Evolutionary conservation across 164 flowering plant species (phyloP).

Genomic region (Paratinospora sagittata): DNA sequence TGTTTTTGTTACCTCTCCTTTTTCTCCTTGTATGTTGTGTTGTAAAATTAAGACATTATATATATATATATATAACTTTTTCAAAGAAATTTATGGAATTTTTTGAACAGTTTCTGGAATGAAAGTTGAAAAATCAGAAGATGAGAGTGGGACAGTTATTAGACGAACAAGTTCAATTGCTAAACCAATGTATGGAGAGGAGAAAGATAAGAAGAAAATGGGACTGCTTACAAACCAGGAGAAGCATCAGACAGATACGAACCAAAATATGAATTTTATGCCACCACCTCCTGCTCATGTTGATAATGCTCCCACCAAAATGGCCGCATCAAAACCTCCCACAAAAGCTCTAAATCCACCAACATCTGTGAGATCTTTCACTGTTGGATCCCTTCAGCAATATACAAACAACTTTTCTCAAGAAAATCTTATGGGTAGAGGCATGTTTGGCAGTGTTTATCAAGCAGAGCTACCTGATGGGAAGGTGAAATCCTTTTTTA

Average conservation of each 20-base stretch:
- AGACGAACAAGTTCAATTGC: slow-evolving; percentile 12
- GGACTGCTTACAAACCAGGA: slow-evolving; percentile 18
- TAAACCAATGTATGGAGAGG: slow-evolving; percentile 16
- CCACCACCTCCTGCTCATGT: slow-evolving; percentile 18
- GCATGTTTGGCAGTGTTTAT: slow-evolving; percentile 71
- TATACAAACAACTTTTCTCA: slow-evolving; percentile 73
- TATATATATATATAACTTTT: too few species aligned
- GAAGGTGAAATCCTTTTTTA: slow-evolving; percentile 39
- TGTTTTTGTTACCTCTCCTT: not conserved
- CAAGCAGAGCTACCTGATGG: slow-evolving; percentile 76
- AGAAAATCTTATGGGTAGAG: slow-evolving; percentile 69
- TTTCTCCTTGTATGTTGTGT: not conserved
- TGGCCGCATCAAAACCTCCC: slow-evolving; percentile 12
- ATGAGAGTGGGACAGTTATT: slow-evolving; percentile 19
- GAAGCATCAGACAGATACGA: slow-evolving; percentile 20
- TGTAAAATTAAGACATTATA: not conserved
- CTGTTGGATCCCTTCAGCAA: slow-evolving; percentile 75
- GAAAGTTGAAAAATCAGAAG: slow-evolving; percentile 22
- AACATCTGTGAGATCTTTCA: slow-evolving; percentile 42
- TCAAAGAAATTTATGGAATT: not conserved
- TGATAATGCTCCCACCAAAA: slow-evolving; percentile 28
- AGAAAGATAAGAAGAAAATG: slow-evolving; percentile 17
- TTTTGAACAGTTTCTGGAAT: slow-evolving; percentile 28
- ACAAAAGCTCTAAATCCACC: slow-evolving; percentile 18
- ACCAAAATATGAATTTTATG: slow-evolving; percentile 10